These are phyloP conservation scores for Thalassiosira livingstoniorum DNA, from an alignment of 352 stramenopile genomes.

Conservation along the genomic window DNA sequence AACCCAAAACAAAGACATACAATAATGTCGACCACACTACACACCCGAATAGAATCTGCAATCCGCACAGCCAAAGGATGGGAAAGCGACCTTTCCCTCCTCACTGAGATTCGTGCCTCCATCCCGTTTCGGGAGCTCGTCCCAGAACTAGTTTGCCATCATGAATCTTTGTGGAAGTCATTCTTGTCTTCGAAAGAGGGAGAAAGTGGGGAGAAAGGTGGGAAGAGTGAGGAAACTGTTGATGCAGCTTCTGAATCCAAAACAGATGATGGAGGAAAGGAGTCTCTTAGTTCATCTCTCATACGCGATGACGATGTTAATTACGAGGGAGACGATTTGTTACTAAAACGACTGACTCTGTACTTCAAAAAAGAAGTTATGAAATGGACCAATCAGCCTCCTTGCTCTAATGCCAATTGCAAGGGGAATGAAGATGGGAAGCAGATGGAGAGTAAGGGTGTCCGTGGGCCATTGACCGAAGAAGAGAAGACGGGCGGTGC, in stretches of 20 bases:
- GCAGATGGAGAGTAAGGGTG: slow-evolving; percentile 49
- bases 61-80: slow-evolving; percentile 67
- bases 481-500: slow-evolving; percentile 69
- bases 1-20: no score
- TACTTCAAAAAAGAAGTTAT: slow-evolving; percentile 79
- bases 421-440: slow-evolving; percentile 60
- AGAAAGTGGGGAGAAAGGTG: slow-evolving; percentile 22
- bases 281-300: background rate
- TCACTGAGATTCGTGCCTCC: slow-evolving; percentile 58
- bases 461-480: slow-evolving; percentile 58
- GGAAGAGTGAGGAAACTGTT: background rate
- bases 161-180: slow-evolving; percentile 22
- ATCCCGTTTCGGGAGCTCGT: slow-evolving; percentile 69
- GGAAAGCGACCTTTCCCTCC: slow-evolving; percentile 63
- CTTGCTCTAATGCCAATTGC: slow-evolving; percentile 58
- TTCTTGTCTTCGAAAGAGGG: slow-evolving; percentile 19
- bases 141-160: slow-evolving; percentile 47
- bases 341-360: slow-evolving; percentile 77
- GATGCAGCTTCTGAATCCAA: slow-evolving; percentile 30
- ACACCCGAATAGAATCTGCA: slow-evolving; percentile 56
- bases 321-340: slow-evolving; percentile 65
- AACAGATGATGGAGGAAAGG: background rate
- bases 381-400: slow-evolving; percentile 80
- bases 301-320: slow-evolving; percentile 39
- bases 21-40: slow-evolving; percentile 38